Base-by-base conservation (phyloP, 2,329 filamentous ascomycete species). In the Aspergillus tubingensis region DNA sequence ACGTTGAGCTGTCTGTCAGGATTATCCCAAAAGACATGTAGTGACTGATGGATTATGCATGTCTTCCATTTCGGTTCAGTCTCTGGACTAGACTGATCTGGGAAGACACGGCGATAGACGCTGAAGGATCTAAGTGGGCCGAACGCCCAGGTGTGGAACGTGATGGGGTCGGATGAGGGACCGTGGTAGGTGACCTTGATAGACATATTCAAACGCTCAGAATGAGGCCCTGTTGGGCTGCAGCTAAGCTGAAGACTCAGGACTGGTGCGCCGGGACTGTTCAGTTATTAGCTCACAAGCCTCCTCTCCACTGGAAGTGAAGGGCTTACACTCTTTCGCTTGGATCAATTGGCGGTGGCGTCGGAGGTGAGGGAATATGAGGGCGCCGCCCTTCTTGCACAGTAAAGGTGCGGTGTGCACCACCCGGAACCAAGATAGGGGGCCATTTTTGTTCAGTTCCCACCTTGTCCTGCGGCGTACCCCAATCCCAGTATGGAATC, bases 61-160 rank as follows among this genome's bases (percentile, higher is more conserved):
- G 48, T 39, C 25, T 58, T 38, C 57, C 49, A 58, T 58, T 58
- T n/a, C n/a, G 47, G 25, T 38, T 58, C 57, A 21, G 39, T 25
- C 39, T 54, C 27, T 13, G 32, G 49, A 8, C 27, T 47, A 17
- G 57, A 58, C 32, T 58, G 39, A 48, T 58, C 39, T 25, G 11
- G 21, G 19, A 6, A 54, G 49, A 36, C 25, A 58, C 25, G 49
- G 27, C 49, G 57, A 52, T 54, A 58, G 39, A 54, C 49, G 25
- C 49, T 39, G 49, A 55, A 55, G 17, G 10, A 17, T 3, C 15
- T 19, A 23, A 43, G 1, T 19, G 51, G 36, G 10, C 27, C 21
- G 39, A 55, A 55, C 13, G 39, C 53, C 23, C 27, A 47, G 39
- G 19, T 23, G 57, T 58, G 57, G 57, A 58, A 58, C 17, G 38